Evolutionary conservation across 768 basidiomycete species (phyloP), one percentile per base, ranked within the genome.

Genomic region (Inosperma sp.): DNA sequence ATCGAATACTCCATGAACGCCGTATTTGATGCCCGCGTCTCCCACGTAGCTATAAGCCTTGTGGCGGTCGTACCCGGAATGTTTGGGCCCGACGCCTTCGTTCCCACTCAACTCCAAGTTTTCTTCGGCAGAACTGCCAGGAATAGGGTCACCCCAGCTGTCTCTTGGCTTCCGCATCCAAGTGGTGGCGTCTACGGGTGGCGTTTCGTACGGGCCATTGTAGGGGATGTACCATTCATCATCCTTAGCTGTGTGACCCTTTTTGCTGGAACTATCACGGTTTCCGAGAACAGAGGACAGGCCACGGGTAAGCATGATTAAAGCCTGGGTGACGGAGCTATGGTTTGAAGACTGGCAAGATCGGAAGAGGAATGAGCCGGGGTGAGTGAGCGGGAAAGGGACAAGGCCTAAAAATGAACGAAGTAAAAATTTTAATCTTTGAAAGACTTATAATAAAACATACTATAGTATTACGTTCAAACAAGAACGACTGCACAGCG

Each of bases 211-310:
- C 1, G 83, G 81, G 1, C 81, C 81, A 54, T 78, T 80, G 71
- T 84, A 83, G 1, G 82, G 81, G 41, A 79, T 79, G 64, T 82
- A 82, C 77, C 80, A 81, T 49, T 81, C 77, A 16, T 76, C 76
- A 19, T 75, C 69, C 12, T 60, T 37, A 23, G 29, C n/a, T 26
- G 21, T 16, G 34, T 17, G 50, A 21, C 4, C 39, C 41, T 37
- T 51, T 45, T 45, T 51, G 35, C 34, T 19, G 5, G 23, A 47
- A 26, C 16, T 30, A 19, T 45, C 44, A 26, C 44, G 44, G 34
- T 25, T 36, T 27, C 46, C 46, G 25, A 25, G 33, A 29, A 27
- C 46, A 6, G 43, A 51, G 30, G 50, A 45, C 19, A 37, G 34
- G 16, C 50, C 43, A 10, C 35, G 34, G 19, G 7, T 43, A 34